Conservation (phyloP, 148 eudicot genomes). For the Tetragonia tetragonoides region DNA sequence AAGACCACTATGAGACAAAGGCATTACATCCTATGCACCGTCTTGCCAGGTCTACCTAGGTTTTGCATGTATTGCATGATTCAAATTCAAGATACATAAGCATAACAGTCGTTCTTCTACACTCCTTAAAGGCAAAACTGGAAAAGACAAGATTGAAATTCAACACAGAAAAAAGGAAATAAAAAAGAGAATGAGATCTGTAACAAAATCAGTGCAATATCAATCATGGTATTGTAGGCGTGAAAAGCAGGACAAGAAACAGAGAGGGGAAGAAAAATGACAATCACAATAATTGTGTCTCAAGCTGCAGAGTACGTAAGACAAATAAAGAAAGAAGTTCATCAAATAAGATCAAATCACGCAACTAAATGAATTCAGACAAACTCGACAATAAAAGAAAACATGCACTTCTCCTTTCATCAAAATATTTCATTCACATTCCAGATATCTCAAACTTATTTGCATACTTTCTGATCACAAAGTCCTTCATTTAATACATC, state of each 20-base stretch:
- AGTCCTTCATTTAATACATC: too few relatives aligned
- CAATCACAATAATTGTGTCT: neutral
- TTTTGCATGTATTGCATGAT: too few relatives aligned
- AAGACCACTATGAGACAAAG: too few relatives aligned
- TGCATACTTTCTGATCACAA: neutral
- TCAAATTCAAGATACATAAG: neutral
- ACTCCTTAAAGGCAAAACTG: neutral
- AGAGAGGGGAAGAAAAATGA: neutral
- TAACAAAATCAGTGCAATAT: neutral
- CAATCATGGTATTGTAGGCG: too few relatives aligned
- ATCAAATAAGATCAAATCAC: too few relatives aligned
- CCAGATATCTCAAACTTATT: neutral
- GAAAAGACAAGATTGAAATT: neutral
- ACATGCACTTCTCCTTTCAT: neutral
- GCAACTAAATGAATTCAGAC: neutral
- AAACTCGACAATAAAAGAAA: neutral
- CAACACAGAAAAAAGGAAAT: neutral
- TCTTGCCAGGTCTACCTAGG: too few relatives aligned
- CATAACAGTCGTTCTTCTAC: neutral
- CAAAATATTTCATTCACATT: neutral
- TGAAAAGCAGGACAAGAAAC: neutral
- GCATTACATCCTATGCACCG: too few relatives aligned
- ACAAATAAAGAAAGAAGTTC: neutral
- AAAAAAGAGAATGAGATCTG: neutral
- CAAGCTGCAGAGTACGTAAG: neutral